These are phyloP conservation scores for Pluteus cervinus DNA, from an alignment of 768 basidiomycete species.

Conservation along the genomic window DNA sequence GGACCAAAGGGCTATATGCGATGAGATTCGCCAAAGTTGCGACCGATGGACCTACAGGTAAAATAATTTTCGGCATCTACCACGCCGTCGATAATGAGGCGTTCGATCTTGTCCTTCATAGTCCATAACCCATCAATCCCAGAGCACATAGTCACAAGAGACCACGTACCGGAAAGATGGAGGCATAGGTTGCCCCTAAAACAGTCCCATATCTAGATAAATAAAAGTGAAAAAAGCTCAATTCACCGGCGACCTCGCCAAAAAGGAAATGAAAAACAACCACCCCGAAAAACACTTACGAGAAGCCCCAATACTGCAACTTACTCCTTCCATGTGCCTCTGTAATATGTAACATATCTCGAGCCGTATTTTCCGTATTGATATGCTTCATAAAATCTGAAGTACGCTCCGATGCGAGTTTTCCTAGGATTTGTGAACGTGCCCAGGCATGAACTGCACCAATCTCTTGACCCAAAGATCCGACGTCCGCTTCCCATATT, in stretches of 20 bases:
- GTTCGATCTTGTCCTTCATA: conserved; percentile 32
- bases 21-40: not conserved
- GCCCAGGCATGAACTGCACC: too few species aligned
- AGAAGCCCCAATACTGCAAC: conserved; percentile 23
- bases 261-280: not conserved
- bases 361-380: conserved; percentile 31
- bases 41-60: conserved; percentile 20
- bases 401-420: too few species aligned
- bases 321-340: conserved; percentile 26
- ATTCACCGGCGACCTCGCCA: too few species aligned
- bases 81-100: conserved; percentile 36
- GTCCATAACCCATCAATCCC: too few species aligned
- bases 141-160: too few species aligned
- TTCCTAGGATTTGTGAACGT: too few species aligned
- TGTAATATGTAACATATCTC: conserved; percentile 31
- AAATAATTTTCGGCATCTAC: conserved; percentile 35
- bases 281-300: conserved; percentile 11
- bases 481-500: conserved; percentile 14
- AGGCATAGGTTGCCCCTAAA: conserved; percentile 16
- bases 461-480: not conserved
- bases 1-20: conserved; percentile 24
- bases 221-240: not conserved
- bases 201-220: conserved; percentile 14
- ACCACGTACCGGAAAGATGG: conserved; percentile 18
- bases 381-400: conserved; percentile 25